Evolutionary conservation across 208 protist species (phyloP), one percentile per base, ranked within the genome.

Genomic region (Crithidia mellificae): DNA sequence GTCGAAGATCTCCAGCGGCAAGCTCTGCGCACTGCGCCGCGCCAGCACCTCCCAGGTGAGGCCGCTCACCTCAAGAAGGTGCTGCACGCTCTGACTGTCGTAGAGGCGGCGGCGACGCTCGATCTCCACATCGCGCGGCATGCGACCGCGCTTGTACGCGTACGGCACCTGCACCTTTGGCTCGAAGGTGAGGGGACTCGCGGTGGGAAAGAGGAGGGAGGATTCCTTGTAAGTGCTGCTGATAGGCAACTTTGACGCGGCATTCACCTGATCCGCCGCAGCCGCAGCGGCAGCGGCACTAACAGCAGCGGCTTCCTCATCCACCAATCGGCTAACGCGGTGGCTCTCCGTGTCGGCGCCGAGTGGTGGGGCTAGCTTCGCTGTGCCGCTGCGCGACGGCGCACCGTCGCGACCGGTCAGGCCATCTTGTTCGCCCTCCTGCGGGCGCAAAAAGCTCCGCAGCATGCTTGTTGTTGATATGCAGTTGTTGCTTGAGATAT

Each of bases 141-240:
- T 90, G 25, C 85, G 70, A 9, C 95, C 96, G 6, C 90, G 83
- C 36, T 84, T 74, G 76, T 97, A 79, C 39, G 83, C 82, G 77
- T 91, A 98, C 24, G 96, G 95, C 14, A 98, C 89, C 72, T 98
- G 91, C 65, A 99, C 98, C 78, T 99, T 99, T 34, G 98, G 98
- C 78, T 98, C 97, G 66, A 98, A 93, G 54, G 88, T 78, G 20
- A 74, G 73, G 41, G 79, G 71, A 39, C 84, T 56, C 43, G 92
- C 92, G 30, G 93, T 88, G 2, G 83, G 79, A 62, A 97, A 97
- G 8, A 85, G 83, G 34, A 91, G 44, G 1, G 78, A 43, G 1
- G 87, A 87, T 52, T 92, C 83, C 58, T 96, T 96, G 79, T 89
- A 93, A 0, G 87, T 89, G 52, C 87, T 92, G 68, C 88, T 96